Base-by-base conservation (phyloP, 2,329 filamentous ascomycete species). In the Calonectria honghensis region DNA sequence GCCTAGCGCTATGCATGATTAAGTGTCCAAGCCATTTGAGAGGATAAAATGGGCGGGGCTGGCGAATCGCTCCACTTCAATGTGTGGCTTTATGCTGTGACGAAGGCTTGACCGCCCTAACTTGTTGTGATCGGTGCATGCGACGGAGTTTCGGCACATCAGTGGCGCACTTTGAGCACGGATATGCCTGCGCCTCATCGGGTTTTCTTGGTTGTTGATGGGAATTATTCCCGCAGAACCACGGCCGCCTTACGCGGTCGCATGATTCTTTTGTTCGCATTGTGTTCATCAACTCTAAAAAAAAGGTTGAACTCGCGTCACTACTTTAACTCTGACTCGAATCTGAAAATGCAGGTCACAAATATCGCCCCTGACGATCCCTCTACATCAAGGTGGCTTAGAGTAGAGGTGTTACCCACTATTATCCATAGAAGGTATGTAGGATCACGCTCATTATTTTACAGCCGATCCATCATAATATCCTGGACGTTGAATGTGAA, bases 41-140 rank as follows among this genome's bases (percentile, higher is more conserved):
- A 37, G 52, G 52, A 32, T 59, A 16, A n/a, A 59, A 61, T n/a
- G 14, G 27, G 54, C 32, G 54, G 57, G 35, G 57, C 57, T n/a
- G 35, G 57, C 13, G 13, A 39, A 27, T 41, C 57, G 13, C 57
- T 61, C 57, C 57, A 61, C 57, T 39, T 37, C 35, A 63, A 41
- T 63, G 57, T 41, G 57, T 41, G 11, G 37, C 24, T 63, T 41
- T 24, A 63, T 63, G 35, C 35, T 41, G 24, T 13, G 37, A 41
- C 57, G 16, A 29, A 20, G 18, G 24, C 35, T 63, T 29, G 35
- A 41, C n/a, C n/a, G 57, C 57, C 57, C 57, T 39, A 63, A 41
- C 35, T 41, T 29, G 16, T 27, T 37, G 6, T 29, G 20, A 63
- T 63, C 14, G 16, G 35, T 63, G 14, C 57, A 27, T 41, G 35